Evolutionary conservation across 768 basidiomycete genomes (phyloP).

Genomic region (Termitomyces sp.): DNA sequence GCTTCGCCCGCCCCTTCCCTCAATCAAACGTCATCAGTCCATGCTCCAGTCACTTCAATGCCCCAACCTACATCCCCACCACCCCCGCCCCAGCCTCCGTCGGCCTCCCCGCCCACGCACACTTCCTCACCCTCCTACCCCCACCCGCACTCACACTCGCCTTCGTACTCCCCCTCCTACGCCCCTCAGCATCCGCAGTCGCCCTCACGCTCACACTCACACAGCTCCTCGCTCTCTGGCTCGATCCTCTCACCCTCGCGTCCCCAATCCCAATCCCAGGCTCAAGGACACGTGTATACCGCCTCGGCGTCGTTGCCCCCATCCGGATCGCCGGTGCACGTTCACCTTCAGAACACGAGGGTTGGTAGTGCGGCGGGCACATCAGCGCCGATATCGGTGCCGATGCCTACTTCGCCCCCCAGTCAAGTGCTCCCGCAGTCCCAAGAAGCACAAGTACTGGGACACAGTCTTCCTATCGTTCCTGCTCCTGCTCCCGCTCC

Average conservation of each 20-base stretch:
- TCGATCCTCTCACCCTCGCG: not conserved
- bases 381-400: too few relatives aligned
- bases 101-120: not conserved
- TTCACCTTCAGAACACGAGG: not conserved
- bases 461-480: not conserved
- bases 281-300: not conserved
- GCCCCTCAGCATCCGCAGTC: not conserved
- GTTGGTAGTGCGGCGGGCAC: too few relatives aligned
- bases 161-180: not conserved
- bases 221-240: not conserved
- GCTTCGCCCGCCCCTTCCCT: not conserved
- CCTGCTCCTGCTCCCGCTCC: not conserved
- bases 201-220: not conserved
- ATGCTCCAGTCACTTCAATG: slow-evolving; percentile 1
- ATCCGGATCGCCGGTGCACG: not conserved
- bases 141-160: not conserved
- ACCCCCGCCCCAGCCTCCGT: not conserved
- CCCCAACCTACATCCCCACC: not conserved
- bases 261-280: not conserved
- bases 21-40: not conserved
- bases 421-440: not conserved
- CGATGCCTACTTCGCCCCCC: not conserved
- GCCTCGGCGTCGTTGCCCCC: not conserved
- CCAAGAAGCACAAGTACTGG: not conserved
- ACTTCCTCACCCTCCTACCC: not conserved